Conservation (phyloP, 2,329 filamentous ascomycete species). For the Exserohilum rostratum region DNA sequence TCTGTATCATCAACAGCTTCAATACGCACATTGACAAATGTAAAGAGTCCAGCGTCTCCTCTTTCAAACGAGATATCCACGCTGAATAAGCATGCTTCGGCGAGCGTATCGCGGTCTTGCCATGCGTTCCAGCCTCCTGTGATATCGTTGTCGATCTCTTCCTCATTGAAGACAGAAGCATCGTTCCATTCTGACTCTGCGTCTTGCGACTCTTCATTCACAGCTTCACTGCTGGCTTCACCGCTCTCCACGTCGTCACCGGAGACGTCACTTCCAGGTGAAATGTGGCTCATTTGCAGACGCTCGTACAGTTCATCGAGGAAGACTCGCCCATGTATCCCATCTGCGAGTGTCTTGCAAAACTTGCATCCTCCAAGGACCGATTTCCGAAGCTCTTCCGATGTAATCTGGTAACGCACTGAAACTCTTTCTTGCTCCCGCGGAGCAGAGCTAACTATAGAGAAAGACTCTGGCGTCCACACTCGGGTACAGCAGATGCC, state of each 20-base stretch:
- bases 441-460: not conserved
- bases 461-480: not conserved
- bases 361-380: constrained; percentile 8
- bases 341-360: constrained; percentile 14
- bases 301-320: constrained; percentile 9
- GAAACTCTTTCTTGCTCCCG: not conserved
- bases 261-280: not conserved
- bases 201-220: not conserved
- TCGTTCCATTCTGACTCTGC: not conserved
- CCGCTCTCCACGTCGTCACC: not conserved
- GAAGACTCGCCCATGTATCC: constrained; percentile 10
- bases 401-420: not conserved
- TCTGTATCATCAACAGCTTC: not conserved
- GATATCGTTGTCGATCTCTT: constrained; percentile 3
- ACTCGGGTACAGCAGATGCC: not conserved
- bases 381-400: constrained; percentile 8
- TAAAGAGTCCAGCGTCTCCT: constrained; percentile 6
- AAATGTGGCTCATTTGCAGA: constrained; percentile 2
- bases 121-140: constrained; percentile 14
- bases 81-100: not conserved
- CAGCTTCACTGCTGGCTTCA: not conserved
- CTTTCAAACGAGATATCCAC: constrained; percentile 10
- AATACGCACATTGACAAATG: constrained; percentile 9
- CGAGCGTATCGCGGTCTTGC: constrained; percentile 12
- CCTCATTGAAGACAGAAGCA: constrained; percentile 10